These are phyloP conservation scores for Candida railenensis DNA, from an alignment of 805 yeast genomes.

Conservation along the genomic window DNA sequence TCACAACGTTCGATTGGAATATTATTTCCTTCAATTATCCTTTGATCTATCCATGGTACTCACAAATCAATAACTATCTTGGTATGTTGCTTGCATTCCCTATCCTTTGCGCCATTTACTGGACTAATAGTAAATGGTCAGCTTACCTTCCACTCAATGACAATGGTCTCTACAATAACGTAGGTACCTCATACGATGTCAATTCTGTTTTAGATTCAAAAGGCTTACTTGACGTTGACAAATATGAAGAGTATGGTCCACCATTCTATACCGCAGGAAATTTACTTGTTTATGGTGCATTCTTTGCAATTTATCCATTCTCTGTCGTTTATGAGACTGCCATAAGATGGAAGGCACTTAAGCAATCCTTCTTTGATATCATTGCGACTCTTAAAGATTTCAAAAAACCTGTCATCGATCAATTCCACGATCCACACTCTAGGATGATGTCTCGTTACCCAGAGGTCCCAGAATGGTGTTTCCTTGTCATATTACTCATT, in stretches of 20 bases:
- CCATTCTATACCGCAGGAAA: slow-evolving; percentile 31
- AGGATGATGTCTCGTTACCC: slow-evolving; percentile 31
- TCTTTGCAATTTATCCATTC: slow-evolving; percentile 28
- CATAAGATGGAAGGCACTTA: slow-evolving; percentile 9
- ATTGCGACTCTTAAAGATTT: slow-evolving; percentile 13
- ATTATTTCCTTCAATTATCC: slow-evolving; percentile 22
- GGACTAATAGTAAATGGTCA: slow-evolving; percentile 22
- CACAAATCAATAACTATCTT: slow-evolving; percentile 11
- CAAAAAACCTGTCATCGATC: slow-evolving; percentile 26
- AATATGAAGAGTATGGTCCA: slow-evolving; percentile 26
- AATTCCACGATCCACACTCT: slow-evolving; percentile 31
- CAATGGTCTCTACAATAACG: slow-evolving; percentile 45
- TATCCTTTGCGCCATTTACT: slow-evolving; percentile 19
- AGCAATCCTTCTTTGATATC: background rate
- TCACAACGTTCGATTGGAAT: slow-evolving; percentile 56
- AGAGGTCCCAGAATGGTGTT: slow-evolving; percentile 36
- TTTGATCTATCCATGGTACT: slow-evolving; percentile 44
- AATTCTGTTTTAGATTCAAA: slow-evolving; percentile 37
- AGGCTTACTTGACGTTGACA: slow-evolving; percentile 22
- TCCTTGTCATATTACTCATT: slow-evolving; percentile 22
- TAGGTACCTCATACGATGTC: slow-evolving; percentile 46
- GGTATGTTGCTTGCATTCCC: slow-evolving; percentile 19
- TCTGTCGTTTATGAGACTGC: slow-evolving; percentile 18
- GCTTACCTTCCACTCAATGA: slow-evolving; percentile 38
- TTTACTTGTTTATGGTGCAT: slow-evolving; percentile 26